Evolutionary conservation across 805 yeast genomes (phyloP), one percentile per base, ranked within the genome.

Genomic region (Kodamaea neixiangensis): DNA sequence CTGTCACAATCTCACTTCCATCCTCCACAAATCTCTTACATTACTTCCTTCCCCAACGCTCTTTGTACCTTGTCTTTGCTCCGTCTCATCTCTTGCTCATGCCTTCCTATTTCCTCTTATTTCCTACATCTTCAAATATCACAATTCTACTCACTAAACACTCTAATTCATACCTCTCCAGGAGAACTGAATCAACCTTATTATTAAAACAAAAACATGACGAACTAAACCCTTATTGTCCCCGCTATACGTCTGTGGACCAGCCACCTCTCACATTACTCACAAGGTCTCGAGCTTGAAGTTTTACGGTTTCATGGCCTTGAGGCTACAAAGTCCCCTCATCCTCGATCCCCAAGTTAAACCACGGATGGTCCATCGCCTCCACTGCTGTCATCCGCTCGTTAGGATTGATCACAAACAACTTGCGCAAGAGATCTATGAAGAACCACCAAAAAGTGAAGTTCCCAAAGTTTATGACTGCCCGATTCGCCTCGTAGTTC

Each of bases 381-480:
- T 73, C 78, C 35, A 58, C 58, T 7, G 78, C 78, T 1, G 70
- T 66, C 45, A 75, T 59, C 46, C 79, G 57, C 31, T 71, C 67
- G 15, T 61, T 55, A 1, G 78, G 78, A 47, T 72, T 65, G 5
- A 75, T 66, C 31, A 72, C 66, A 50, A 75, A 70, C 48, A 75
- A 59, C 52, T 72, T 71, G 29, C 63, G 60, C 21, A 74, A 59
- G 46, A 75, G 61, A 51, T 75, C 78, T 43, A 75, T 70, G 65
- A 91, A 91, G 68, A 79, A 80, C 74, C 81, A 87, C 97, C 97
- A 92, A 67, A 90, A 90, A 42, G 81, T 77, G 64, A 86, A 86
- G 50, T 83, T 81, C 41, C 86, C 87, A 59, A 75, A 75, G 52
- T 66, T 75, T 65, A 69, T 84, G 75, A 59, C 68, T 50, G 69